Conservation (phyloP, 2,329 filamentous ascomycete species). For the Huntiella savannae region DNA sequence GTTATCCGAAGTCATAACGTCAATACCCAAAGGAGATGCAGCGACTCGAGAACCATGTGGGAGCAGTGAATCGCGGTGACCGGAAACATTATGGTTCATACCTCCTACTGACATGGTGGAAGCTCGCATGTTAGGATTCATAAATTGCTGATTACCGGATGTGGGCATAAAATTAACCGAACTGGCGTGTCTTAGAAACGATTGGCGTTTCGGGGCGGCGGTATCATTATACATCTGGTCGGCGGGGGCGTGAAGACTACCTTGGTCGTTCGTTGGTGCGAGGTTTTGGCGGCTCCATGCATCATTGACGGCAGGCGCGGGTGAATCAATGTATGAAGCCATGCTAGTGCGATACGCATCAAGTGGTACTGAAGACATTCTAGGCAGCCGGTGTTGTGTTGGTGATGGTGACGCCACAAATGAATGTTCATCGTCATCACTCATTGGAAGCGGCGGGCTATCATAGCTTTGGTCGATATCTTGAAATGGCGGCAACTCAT, state of each 20-base stretch:
- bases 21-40: slow-evolving; percentile 5
- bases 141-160: not conserved
- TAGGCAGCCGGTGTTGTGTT: not conserved
- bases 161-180: not conserved
- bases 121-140: not conserved
- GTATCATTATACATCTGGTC: not conserved
- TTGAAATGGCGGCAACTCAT: not conserved
- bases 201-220: not conserved
- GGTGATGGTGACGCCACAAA: not conserved
- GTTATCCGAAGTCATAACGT: slow-evolving; percentile 8
- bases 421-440: not conserved
- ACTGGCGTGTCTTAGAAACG: not conserved
- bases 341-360: not conserved
- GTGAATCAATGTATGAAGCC: not conserved
- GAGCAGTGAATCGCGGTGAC: not conserved
- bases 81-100: not conserved
- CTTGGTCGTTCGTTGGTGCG: not conserved
- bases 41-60: slow-evolving; percentile 2
- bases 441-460: not conserved
- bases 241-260: not conserved
- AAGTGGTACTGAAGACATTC: slow-evolving; percentile 4
- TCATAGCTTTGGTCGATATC: not conserved
- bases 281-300: not conserved
- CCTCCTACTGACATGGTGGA: not conserved
- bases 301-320: not conserved